Percentiles rank a stretch among this genome's conserved stretches.
These are phyloP conservation scores for Aspergillus novofumigatus DNA, from an alignment of 2,329 filamentous ascomycete species.

Conservation along the genomic window DNA sequence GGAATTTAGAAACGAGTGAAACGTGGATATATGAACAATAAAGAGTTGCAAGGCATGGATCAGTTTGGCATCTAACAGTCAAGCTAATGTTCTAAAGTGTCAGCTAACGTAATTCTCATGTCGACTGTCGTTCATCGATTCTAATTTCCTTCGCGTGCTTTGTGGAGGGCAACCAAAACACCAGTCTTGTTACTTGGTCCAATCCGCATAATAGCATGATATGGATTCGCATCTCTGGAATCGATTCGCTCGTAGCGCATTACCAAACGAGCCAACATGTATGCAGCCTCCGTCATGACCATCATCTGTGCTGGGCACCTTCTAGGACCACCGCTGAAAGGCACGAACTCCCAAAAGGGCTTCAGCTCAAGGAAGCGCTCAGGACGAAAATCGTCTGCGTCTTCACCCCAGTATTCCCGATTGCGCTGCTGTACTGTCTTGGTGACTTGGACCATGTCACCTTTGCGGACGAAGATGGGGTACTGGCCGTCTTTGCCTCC, in stretches of 20 bases:
- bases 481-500: slow-evolving; percentile 13
- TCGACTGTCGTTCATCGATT: no score
- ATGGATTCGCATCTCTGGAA: slow-evolving; percentile 3
- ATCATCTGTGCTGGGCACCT: slow-evolving; percentile 12
- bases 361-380: slow-evolving; percentile 13
- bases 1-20: no score
- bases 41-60: no score
- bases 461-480: no score
- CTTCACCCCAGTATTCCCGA: slow-evolving; percentile 34
- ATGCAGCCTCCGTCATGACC: slow-evolving; percentile 7
- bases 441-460: no score
- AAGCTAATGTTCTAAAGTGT: no score
- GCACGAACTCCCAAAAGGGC: slow-evolving; percentile 6
- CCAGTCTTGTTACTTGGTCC: slow-evolving; percentile 10
- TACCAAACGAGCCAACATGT: slow-evolving; percentile 4
- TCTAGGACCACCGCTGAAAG: slow-evolving; percentile 9
- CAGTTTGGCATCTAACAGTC: no score
- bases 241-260: background rate
- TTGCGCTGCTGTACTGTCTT: slow-evolving; percentile 35
- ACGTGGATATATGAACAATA: no score
- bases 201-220: slow-evolving; percentile 6
- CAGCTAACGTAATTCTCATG: no score
- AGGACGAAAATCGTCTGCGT: slow-evolving; percentile 22
- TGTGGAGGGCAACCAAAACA: background rate
- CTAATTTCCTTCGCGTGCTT: no score